phyloP scores from a whole-genome alignment of 2,329 filamentous ascomycete genomes.

The Amphichorda felina region DNA sequence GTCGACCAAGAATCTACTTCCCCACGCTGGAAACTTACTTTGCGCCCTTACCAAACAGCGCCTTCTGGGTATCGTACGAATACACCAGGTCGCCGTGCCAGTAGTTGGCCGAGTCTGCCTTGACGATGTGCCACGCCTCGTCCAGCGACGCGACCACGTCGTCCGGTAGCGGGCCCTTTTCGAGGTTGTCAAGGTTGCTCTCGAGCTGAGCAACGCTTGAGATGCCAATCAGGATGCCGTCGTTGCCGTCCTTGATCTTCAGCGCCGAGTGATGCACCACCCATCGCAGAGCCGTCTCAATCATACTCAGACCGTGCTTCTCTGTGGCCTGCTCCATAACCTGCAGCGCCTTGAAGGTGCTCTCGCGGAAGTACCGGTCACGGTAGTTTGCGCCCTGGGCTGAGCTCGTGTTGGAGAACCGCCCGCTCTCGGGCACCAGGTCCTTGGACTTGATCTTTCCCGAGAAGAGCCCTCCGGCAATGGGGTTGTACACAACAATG shows the following conservation, averaged over 20 bases:
- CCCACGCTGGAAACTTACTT: no score
- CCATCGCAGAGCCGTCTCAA: slow-evolving; percentile 69
- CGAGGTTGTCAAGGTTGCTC: slow-evolving; percentile 43
- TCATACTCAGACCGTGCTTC: slow-evolving; percentile 55
- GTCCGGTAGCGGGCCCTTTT: slow-evolving; percentile 63
- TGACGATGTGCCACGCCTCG: slow-evolving; percentile 63
- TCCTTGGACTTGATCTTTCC: slow-evolving; percentile 66
- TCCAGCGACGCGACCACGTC: slow-evolving; percentile 67
- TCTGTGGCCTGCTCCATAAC: slow-evolving; percentile 55
- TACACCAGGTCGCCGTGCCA: slow-evolving; percentile 54
- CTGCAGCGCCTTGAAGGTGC: slow-evolving; percentile 48
- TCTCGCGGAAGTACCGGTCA: slow-evolving; percentile 60
- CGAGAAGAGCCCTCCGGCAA: slow-evolving; percentile 69
- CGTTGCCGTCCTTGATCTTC: slow-evolving; percentile 37
- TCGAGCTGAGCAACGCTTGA: slow-evolving; percentile 45
- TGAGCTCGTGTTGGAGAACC: slow-evolving; percentile 51
- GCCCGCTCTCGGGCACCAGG: slow-evolving; percentile 49
- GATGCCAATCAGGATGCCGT: slow-evolving; percentile 49
- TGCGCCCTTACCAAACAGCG: slow-evolving; percentile 34
- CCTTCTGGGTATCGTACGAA: slow-evolving; percentile 50
- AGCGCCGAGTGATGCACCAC: slow-evolving; percentile 56
- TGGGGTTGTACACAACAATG: slow-evolving; percentile 71
- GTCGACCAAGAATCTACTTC: no score
- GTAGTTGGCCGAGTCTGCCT: slow-evolving; percentile 40
- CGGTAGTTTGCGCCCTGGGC: slow-evolving; percentile 46